Percentiles rank a stretch among this genome's conserved stretches.
Evolutionary conservation across 371 early-diverging fungal species (phyloP).

Genomic region (Mucor circinelloides): DNA sequence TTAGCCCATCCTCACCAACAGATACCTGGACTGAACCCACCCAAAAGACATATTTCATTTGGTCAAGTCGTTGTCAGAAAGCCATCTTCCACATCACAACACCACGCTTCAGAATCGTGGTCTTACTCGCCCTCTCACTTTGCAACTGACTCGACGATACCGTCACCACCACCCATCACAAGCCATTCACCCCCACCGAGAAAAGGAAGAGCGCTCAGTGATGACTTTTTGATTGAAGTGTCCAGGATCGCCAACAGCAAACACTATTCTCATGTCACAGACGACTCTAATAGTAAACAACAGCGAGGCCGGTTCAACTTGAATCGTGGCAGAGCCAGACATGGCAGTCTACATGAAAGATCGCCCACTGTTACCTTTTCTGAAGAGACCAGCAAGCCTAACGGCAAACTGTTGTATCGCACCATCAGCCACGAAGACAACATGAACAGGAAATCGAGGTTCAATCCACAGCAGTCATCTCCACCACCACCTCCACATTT

Average conservation of each 20-base stretch:
- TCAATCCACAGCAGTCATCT: conserved; percentile 8
- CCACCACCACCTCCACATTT: conserved; percentile 6
- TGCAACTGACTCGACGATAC: neutral
- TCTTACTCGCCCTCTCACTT: conserved; percentile 5
- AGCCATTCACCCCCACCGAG: conserved; percentile 5
- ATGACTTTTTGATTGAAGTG: conserved; percentile 16
- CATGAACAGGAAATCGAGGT: conserved; percentile 9
- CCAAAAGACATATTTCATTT: conserved; percentile 52
- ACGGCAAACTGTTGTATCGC: conserved; percentile 15
- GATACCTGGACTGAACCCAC: conserved; percentile 1
- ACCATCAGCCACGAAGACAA: conserved; percentile 26
- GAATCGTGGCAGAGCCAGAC: conserved; percentile 7
- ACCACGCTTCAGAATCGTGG: conserved; percentile 22
- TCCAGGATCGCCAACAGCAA: conserved; percentile 4
- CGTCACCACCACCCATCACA: neutral
- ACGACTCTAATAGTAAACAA: neutral
- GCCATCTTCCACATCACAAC: conserved; percentile 7
- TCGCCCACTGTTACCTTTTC: conserved; percentile 22
- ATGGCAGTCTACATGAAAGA: conserved; percentile 21
- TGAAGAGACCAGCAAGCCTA: conserved; percentile 12
- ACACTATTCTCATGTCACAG: conserved; percentile 8
- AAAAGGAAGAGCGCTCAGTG: conserved; percentile 26
- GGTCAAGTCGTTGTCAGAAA: conserved; percentile 47
- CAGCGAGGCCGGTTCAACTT: conserved; percentile 2
- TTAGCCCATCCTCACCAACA: neutral